Evolutionary conservation across 2,329 filamentous ascomycete species (phyloP).

Genomic region (Pseudogymnoascus sp.): DNA sequence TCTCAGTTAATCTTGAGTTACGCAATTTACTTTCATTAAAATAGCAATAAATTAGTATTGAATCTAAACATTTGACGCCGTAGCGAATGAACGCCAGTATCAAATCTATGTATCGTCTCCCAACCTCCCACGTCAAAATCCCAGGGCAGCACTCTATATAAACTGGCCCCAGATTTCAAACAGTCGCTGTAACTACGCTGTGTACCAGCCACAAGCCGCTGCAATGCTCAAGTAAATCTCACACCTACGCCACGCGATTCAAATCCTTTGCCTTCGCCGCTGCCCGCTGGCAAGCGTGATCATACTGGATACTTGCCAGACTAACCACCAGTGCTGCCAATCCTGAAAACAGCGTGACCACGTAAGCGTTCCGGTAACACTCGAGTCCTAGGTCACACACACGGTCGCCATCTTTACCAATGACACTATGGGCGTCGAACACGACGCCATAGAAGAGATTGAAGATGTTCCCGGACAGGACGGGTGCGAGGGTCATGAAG

Average conservation of each 20-base stretch:
- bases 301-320: slow-evolving; percentile 55
- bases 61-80: not conserved
- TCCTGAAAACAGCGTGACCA: slow-evolving; percentile 68
- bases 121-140: not conserved
- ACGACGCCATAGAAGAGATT: slow-evolving; percentile 84
- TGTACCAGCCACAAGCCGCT: not conserved
- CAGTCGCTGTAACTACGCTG: not conserved
- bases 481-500: slow-evolving; percentile 83
- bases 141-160: not conserved
- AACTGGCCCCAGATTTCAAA: not conserved
- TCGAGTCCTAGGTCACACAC: slow-evolving; percentile 69
- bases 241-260: not conserved
- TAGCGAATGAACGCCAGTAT: not conserved
- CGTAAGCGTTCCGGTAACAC: slow-evolving; percentile 79
- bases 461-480: slow-evolving; percentile 83
- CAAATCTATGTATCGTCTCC: not conserved
- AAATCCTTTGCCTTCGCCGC: not conserved
- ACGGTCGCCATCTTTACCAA: slow-evolving; percentile 62
- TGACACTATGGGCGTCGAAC: slow-evolving; percentile 72
- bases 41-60: not conserved
- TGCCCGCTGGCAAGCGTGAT: slow-evolving; percentile 2
- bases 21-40: not conserved
- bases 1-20: not conserved
- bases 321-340: slow-evolving; percentile 62
- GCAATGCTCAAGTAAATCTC: not conserved